These are phyloP conservation scores for Euphorbia tirucalli DNA, from an alignment of 345 rosid genomes.

Conservation along the genomic window DNA sequence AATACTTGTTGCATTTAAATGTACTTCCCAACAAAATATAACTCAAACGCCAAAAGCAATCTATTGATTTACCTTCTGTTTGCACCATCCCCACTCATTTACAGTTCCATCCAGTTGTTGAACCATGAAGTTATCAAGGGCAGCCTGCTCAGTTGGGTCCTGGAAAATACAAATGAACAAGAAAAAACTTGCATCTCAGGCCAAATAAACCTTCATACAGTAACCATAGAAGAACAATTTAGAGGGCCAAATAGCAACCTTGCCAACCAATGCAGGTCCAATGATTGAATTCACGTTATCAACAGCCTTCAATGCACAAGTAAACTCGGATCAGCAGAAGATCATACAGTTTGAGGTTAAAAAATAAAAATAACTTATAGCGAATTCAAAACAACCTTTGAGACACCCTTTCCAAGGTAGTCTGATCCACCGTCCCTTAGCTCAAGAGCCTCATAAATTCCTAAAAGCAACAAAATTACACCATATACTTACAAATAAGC, in stretches of 20 bases:
- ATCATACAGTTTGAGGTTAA: background rate
- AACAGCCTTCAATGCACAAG: slow-evolving; percentile 44
- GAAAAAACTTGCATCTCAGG: background rate
- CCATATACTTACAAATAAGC: background rate
- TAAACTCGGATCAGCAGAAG: background rate
- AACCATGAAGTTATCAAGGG: slow-evolving; percentile 58
- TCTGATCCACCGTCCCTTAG: slow-evolving; percentile 67
- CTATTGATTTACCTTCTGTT: slow-evolving; percentile 48
- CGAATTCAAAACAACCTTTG: slow-evolving; percentile 35
- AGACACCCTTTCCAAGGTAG: slow-evolving; percentile 69
- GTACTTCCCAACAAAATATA: background rate
- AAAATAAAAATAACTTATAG: background rate
- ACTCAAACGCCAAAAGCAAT: background rate
- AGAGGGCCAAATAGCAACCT: slow-evolving; percentile 34
- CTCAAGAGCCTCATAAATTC: slow-evolving; percentile 65
- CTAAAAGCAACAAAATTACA: slow-evolving; percentile 27
- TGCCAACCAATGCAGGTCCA: slow-evolving; percentile 65
- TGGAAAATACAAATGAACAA: slow-evolving; percentile 4
- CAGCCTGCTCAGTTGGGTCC: slow-evolving; percentile 58
- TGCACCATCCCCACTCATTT: slow-evolving; percentile 87
- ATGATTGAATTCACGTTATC: slow-evolving; percentile 53
- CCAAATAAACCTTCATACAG: background rate
- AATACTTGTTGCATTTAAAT: background rate
- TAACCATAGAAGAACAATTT: background rate
- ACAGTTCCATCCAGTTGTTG: slow-evolving; percentile 71